Conservation (phyloP, 225 moss, liverwort and hornwort genomes). For the Neckera pumila region DNA sequence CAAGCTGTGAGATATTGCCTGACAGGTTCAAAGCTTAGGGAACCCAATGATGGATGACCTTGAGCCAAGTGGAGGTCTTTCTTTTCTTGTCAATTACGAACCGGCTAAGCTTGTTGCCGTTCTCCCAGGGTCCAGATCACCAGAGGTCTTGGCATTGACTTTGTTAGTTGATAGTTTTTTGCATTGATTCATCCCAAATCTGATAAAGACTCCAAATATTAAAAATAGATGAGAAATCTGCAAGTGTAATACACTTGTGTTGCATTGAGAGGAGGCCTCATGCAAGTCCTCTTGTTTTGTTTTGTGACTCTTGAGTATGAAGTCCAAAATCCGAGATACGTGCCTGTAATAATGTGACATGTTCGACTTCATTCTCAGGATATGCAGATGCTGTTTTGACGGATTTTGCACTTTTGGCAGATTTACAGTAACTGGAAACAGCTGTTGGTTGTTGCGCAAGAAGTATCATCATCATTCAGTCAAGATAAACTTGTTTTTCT, state of each 20-base stretch:
- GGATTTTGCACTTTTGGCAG: slow-evolving; percentile 19
- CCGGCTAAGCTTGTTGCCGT: slow-evolving; percentile 54
- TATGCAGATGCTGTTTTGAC: background rate
- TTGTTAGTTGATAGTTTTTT: background rate
- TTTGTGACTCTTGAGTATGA: background rate
- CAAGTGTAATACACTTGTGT: background rate
- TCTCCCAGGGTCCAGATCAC: slow-evolving; percentile 79
- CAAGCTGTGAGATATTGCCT: background rate
- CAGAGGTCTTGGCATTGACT: slow-evolving; percentile 46
- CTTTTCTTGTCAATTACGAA: slow-evolving; percentile 37
- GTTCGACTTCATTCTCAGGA: background rate
- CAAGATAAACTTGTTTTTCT: slow-evolving; percentile 52
- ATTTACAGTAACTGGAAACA: slow-evolving; percentile 51
- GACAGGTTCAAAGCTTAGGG: slow-evolving; percentile 69
- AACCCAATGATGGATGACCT: slow-evolving; percentile 97
- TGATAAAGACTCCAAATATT: background rate
- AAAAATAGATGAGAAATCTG: background rate
- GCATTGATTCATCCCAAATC: background rate
- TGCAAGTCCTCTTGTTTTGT: background rate
- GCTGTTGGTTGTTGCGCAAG: slow-evolving; percentile 50
- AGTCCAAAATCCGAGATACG: background rate
- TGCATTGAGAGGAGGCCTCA: background rate
- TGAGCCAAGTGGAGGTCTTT: slow-evolving; percentile 48
- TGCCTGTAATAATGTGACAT: background rate
- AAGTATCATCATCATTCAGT: slow-evolving; percentile 12